These are phyloP conservation scores for Penicillium carneum DNA, from an alignment of 2,329 filamentous ascomycete genomes.

Conservation along the genomic window DNA sequence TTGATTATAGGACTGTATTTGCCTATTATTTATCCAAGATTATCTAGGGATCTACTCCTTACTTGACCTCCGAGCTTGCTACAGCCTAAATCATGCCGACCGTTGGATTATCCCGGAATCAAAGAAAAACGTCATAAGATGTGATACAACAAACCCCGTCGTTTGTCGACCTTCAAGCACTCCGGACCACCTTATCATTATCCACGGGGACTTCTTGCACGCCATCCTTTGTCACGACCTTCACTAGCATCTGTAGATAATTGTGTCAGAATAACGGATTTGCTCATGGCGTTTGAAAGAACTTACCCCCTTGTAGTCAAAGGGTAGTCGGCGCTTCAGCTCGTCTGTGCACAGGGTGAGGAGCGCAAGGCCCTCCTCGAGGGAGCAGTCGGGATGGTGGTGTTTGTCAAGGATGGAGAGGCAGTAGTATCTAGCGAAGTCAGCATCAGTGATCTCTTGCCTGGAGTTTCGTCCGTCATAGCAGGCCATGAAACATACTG, in stretches of 20 bases:
- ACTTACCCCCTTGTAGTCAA: constrained; percentile 95
- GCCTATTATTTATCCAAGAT: constrained; percentile 1
- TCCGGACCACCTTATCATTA: constrained; percentile 69
- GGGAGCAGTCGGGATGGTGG: constrained; percentile 90
- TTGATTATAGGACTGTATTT: not conserved
- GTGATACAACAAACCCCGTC: constrained; percentile 40
- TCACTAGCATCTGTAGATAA: constrained; percentile 65
- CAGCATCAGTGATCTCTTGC: constrained; percentile 24
- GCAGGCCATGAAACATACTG: constrained; percentile 67
- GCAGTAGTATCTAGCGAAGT: constrained; percentile 81
- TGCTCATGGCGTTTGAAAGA: constrained; percentile 4
- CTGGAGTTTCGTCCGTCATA: not conserved
- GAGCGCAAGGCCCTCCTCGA: constrained; percentile 89
- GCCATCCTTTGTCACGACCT: constrained; percentile 93
- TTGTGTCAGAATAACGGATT: constrained; percentile 21
- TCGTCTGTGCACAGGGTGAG: constrained; percentile 95
- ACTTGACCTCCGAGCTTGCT: constrained; percentile 10
- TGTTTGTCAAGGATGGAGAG: constrained; percentile 97
- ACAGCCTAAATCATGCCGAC: constrained; percentile 26
- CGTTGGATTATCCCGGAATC: constrained; percentile 41
- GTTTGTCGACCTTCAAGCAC: constrained; percentile 52
- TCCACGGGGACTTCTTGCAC: constrained; percentile 84
- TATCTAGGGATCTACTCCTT: constrained; percentile 6
- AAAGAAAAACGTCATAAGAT: constrained; percentile 41
- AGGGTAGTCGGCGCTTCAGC: constrained; percentile 92